Conservation (phyloP, 345 rosid genomes). For the Nephelium lappaceum region DNA sequence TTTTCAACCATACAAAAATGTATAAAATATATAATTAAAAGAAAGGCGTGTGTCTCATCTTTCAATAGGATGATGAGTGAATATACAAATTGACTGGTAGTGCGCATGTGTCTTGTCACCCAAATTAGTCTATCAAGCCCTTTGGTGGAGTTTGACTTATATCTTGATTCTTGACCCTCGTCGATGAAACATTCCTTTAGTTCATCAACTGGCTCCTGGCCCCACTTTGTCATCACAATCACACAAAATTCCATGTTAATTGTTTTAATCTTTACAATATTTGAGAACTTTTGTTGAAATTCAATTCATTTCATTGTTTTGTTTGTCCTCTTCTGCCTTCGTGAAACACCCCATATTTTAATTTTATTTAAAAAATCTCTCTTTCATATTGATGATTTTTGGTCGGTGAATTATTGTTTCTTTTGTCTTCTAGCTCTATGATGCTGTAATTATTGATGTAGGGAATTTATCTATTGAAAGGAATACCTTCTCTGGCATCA, state of each 20-base stretch:
- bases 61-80: constrained; percentile 23
- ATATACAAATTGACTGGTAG: constrained; percentile 33
- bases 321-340: constrained; percentile 25
- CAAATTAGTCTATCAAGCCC: constrained; percentile 24
- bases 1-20: constrained; percentile 22
- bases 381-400: neutral
- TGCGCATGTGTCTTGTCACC: constrained; percentile 41
- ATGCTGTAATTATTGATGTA: neutral
- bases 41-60: neutral
- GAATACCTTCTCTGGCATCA: neutral
- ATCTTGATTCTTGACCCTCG: constrained; percentile 40
- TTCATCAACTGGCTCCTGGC: constrained; percentile 22
- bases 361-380: too few relatives aligned
- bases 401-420: constrained; percentile 18
- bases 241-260: neutral
- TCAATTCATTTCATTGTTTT: neutral
- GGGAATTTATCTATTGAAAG: neutral
- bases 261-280: constrained; percentile 19
- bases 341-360: neutral
- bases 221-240: constrained; percentile 22
- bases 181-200: constrained; percentile 42
- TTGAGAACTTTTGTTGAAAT: constrained; percentile 22
- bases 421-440: constrained; percentile 2
- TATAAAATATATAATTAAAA: neutral
- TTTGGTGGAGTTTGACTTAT: constrained; percentile 51